These are phyloP conservation scores for Aspergillus puulaauensis DNA, from an alignment of 2,329 filamentous ascomycete genomes.

Conservation along the genomic window DNA sequence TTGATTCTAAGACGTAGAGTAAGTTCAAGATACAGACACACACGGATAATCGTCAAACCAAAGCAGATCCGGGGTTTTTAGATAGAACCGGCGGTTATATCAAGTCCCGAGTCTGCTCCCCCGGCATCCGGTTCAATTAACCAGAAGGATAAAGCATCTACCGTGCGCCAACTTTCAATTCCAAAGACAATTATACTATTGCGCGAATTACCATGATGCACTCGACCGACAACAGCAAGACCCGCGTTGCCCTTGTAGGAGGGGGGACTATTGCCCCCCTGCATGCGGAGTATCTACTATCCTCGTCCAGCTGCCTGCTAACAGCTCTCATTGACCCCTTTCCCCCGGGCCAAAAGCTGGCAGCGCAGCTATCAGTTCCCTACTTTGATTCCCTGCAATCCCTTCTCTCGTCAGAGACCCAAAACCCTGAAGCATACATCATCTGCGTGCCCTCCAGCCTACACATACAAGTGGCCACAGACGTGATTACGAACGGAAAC, in stretches of 20 bases:
- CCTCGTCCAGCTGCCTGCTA: neutral
- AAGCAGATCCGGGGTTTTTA: neutral
- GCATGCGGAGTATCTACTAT: neutral
- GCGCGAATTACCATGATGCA: neutral
- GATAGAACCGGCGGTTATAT: neutral
- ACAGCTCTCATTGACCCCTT: neutral
- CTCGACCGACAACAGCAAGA: neutral
- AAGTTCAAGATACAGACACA: neutral
- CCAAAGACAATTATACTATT: neutral
- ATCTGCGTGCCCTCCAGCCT: neutral
- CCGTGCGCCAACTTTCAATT: neutral
- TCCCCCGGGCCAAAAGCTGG: neutral
- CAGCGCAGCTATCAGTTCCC: neutral
- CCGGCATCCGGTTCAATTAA: neutral
- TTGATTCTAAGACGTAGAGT: neutral
- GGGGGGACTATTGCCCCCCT: neutral
- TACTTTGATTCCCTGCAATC: neutral
- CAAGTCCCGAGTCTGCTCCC: neutral
- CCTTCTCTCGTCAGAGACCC: neutral
- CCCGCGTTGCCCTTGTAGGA: neutral
- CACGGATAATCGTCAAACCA: neutral
- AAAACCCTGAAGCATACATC: neutral
- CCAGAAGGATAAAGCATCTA: neutral
- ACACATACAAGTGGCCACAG: neutral
- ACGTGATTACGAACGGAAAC: neutral